Evolutionary conservation across 345 rosid species (phyloP).

Genomic region (Rhizophora mangle): DNA sequence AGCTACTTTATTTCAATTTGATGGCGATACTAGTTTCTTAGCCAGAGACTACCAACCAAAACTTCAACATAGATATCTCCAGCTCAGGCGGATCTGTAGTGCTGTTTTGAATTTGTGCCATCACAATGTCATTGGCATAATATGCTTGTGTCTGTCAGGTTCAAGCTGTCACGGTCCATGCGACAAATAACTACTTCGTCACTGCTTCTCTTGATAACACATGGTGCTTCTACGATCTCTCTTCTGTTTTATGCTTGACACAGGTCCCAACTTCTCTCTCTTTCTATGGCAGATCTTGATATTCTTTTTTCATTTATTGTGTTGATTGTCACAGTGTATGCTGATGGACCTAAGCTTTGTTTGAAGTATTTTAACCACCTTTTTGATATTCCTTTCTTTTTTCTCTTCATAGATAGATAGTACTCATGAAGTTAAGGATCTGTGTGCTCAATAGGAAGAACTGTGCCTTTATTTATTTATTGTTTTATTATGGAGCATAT

Average conservation of each 20-base stretch:
- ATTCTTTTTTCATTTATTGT: not conserved
- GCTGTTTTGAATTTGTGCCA: not conserved
- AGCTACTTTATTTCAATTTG: not conserved
- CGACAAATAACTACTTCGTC: slow-evolving; percentile 90
- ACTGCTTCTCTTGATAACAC: slow-evolving; percentile 91
- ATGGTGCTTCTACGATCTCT: slow-evolving; percentile 94
- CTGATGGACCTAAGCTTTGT: not conserved
- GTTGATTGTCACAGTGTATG: not conserved
- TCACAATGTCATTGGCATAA: not conserved
- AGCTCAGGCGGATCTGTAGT: not conserved
- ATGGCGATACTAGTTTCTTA: not conserved
- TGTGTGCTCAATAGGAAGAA: too few species aligned
- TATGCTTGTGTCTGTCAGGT: slow-evolving; percentile 48
- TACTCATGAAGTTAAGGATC: too few species aligned
- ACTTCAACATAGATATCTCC: not conserved
- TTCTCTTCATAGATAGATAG: too few species aligned
- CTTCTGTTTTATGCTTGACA: slow-evolving; percentile 79
- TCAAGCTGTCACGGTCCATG: slow-evolving; percentile 94
- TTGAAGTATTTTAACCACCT: too few species aligned
- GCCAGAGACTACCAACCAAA: not conserved
- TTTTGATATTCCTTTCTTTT: too few species aligned
- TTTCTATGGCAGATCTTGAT: not conserved
- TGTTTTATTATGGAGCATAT: too few species aligned
- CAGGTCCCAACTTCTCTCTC: slow-evolving; percentile 49
- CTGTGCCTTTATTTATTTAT: too few species aligned